Base-by-base conservation (phyloP, 306 rosid genomes). In the Glycine soja region DNA sequence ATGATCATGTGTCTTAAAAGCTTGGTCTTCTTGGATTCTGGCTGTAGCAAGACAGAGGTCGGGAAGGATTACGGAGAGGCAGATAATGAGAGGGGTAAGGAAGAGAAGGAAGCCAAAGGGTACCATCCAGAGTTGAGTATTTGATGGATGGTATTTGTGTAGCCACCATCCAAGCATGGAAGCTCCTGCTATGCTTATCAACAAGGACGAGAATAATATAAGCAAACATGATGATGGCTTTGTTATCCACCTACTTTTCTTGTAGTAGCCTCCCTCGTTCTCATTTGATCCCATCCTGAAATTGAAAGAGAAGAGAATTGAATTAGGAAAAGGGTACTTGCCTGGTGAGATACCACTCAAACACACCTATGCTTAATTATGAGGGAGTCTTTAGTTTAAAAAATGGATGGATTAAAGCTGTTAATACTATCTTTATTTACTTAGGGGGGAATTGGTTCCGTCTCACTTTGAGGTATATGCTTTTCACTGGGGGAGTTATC, bases 91-190 rank as follows among this genome's bases (percentile, higher is more conserved):
- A 8, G 98, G 97, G 3, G 98, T 89, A 45, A 78, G 47, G 56
- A 90, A 82, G 42, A 94, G 87, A 78, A 94, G 50, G 45, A 94
- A 91, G 53, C 98, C 89, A 56, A 91, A 82, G 19, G 98, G 98
- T 13, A 91, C 98, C 97, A 92, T 94, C 98, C 98, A 94, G 0
- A 91, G 93, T 57, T 94, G 92, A 32, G 58, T 75, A 62, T 90
- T 77, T 43, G 84, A 15, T 4, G 89, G 76, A 75, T 90, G 93
- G 46, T 76, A 88, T 62, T 86, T 80, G 70, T 69, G 74, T 19
- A 74, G 84, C 98, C 98, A 94, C 92, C 95, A 94, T 70, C 91
- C 81, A 91, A 76, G 56, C 68, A 43, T 53, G 83, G 5, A 74
- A 65, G 86, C 92, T 13, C 98, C 98, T 10, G 72, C 86, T 65